These are phyloP conservation scores for Rhododendron griersonianum DNA, from an alignment of 148 eudicot species.

Conservation along the genomic window DNA sequence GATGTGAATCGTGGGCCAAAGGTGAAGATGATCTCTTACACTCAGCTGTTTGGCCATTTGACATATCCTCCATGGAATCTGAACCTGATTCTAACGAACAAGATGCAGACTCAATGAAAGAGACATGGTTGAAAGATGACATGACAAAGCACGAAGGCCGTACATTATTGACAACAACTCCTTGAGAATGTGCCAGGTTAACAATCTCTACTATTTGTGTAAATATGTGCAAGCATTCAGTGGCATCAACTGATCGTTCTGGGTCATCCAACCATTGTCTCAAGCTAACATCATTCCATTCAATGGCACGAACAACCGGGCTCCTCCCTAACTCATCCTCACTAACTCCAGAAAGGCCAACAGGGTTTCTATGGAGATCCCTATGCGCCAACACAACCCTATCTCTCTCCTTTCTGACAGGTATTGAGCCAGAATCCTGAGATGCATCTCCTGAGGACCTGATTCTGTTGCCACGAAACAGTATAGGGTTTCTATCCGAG, in stretches of 20 bases:
- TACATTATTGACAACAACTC: slow-evolving; percentile 72
- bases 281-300: slow-evolving; percentile 71
- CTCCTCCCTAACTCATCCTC: slow-evolving; percentile 43
- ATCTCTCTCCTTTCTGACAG: slow-evolving; percentile 37
- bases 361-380: slow-evolving; percentile 29
- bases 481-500: slow-evolving; percentile 49
- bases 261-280: slow-evolving; percentile 87
- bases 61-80: slow-evolving; percentile 67
- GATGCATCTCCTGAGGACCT: slow-evolving; percentile 53
- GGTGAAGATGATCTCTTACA: slow-evolving; percentile 40
- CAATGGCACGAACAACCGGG: slow-evolving; percentile 35
- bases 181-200: slow-evolving; percentile 76
- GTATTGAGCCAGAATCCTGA: slow-evolving; percentile 34
- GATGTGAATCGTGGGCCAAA: slow-evolving; percentile 16
- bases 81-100: slow-evolving; percentile 87
- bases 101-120: slow-evolving; percentile 96
- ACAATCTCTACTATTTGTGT: slow-evolving; percentile 82
- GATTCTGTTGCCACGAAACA: slow-evolving; percentile 31
- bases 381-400: slow-evolving; percentile 26
- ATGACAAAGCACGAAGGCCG: slow-evolving; percentile 89
- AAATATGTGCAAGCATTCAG: slow-evolving; percentile 85
- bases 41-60: slow-evolving; percentile 37
- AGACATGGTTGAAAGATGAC: slow-evolving; percentile 80
- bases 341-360: slow-evolving; percentile 26
- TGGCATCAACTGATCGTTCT: slow-evolving; percentile 53